phyloP scores from a whole-genome alignment of 139 green algal genomes.

The Haematococcus lacustris region DNA sequence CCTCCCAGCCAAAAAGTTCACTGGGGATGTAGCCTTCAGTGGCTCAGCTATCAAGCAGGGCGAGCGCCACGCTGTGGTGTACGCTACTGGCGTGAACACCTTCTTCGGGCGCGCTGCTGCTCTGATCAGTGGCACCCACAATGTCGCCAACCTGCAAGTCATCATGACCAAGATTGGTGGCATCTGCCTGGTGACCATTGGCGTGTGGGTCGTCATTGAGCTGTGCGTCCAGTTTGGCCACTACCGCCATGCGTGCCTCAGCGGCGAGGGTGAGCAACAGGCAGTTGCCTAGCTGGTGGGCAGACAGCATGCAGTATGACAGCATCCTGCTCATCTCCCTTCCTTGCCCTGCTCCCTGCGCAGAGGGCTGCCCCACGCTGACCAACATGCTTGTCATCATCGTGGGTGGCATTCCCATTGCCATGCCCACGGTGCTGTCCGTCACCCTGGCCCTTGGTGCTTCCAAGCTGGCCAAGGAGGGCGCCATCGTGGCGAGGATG shows the following conservation, averaged over 20 bases:
- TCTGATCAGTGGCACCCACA: constrained; percentile 65
- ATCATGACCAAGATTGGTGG: constrained; percentile 81
- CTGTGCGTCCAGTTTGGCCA: constrained; percentile 66
- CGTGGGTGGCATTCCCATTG: constrained; percentile 87
- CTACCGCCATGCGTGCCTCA: constrained; percentile 55
- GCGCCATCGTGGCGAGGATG: constrained; percentile 86
- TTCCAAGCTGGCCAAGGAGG: constrained; percentile 72
- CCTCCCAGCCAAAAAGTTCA: constrained; percentile 75
- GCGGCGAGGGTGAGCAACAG: constrained; percentile 59
- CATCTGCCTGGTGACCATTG: constrained; percentile 75
- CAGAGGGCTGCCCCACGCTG: constrained; percentile 70
- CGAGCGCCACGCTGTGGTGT: constrained; percentile 73
- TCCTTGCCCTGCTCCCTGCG: not conserved
- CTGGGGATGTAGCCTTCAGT: constrained; percentile 65
- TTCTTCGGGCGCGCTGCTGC: constrained; percentile 83
- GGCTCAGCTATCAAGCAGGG: constrained; percentile 85
- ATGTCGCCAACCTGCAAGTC: constrained; percentile 77
- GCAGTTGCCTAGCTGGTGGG: too few relatives aligned
- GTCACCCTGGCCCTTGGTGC: constrained; percentile 84
- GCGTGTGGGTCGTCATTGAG: constrained; percentile 67
- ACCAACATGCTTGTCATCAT: constrained; percentile 87
- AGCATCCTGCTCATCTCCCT: too few relatives aligned
- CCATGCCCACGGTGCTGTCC: constrained; percentile 86
- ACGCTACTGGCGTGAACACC: constrained; percentile 72
- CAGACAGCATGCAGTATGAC: too few relatives aligned